Conservation (phyloP, 176 grass and related monocot genomes). For the Triticum dicoccoides region DNA sequence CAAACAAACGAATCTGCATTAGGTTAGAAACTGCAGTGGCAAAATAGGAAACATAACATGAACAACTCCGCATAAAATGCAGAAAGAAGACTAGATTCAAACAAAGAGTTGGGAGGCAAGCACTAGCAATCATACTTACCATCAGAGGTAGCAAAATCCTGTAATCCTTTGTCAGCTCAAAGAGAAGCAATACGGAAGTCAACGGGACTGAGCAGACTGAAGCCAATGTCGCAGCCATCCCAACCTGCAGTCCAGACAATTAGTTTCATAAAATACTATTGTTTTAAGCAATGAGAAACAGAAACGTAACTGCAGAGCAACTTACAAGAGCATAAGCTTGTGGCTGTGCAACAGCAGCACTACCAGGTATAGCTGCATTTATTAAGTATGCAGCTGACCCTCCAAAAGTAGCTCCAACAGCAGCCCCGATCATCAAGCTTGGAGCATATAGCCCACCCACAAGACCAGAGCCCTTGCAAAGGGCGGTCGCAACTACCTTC, state of each 20-base stretch:
- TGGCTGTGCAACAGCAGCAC: conserved; percentile 91
- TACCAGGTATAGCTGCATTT: conserved; percentile 92
- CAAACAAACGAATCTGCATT: neutral
- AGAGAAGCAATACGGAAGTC: conserved; percentile 88
- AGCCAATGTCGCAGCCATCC: conserved; percentile 96
- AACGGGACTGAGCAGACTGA: conserved; percentile 82
- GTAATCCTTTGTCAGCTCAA: conserved; percentile 98
- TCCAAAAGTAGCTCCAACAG: conserved; percentile 94
- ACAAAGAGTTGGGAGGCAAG: neutral
- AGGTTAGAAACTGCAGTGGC: conserved; percentile 11
- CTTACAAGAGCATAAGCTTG: conserved; percentile 95
- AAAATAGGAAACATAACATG: neutral
- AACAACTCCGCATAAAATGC: neutral
- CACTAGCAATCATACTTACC: conserved; percentile 46
- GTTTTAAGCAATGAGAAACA: conserved; percentile 8
- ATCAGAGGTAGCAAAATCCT: conserved; percentile 97
- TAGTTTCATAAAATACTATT: conserved; percentile 12
- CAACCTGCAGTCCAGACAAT: conserved; percentile 59
- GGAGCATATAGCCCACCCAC: conserved; percentile 96
- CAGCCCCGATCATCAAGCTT: conserved; percentile 96
- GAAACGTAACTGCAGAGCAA: neutral
- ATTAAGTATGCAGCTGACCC: conserved; percentile 84
- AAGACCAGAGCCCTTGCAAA: conserved; percentile 96
- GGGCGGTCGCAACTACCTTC: conserved; percentile 89
- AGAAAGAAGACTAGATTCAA: neutral